Evolutionary conservation across 2,329 filamentous ascomycete species (phyloP).

Genomic region (Fusarium napiforme): DNA sequence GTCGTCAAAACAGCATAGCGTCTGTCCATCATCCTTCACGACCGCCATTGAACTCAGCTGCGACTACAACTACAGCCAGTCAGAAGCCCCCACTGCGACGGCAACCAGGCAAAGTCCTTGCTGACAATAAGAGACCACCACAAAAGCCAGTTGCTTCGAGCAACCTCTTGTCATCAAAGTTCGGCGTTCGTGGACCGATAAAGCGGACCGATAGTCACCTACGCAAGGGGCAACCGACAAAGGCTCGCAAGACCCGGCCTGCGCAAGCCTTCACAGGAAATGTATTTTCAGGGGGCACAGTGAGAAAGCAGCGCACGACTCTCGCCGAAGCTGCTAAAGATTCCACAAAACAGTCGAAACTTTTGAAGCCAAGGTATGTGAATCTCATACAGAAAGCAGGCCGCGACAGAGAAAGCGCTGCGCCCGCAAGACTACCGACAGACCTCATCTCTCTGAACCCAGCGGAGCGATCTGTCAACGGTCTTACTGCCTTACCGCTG

Average conservation of each 20-base stretch:
- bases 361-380: constrained; percentile 51
- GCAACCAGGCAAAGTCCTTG: constrained; percentile 1
- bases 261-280: constrained; percentile 47
- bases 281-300: constrained; percentile 59
- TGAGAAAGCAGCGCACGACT: constrained; percentile 49
- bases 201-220: constrained; percentile 3
- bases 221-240: constrained; percentile 7
- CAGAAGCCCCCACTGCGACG: constrained; percentile 3
- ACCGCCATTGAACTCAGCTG: not conserved
- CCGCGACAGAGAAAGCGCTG: constrained; percentile 57
- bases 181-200: constrained; percentile 1
- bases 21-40: not conserved
- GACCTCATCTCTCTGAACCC: constrained; percentile 47
- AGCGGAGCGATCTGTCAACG: constrained; percentile 9
- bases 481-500: not conserved
- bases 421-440: constrained; percentile 50
- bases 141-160: constrained; percentile 7
- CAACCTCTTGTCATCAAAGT: constrained; percentile 17
- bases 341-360: constrained; percentile 52
- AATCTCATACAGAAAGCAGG: constrained; percentile 56
- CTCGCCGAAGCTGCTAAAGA: constrained; percentile 56
- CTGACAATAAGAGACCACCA: not conserved
- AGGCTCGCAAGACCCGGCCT: constrained; percentile 20
- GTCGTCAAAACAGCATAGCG: constrained; percentile 8
- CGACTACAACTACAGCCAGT: not conserved